phyloP scores from a whole-genome alignment of 441 rosid species.

The Rhodomyrtus psidioides region DNA sequence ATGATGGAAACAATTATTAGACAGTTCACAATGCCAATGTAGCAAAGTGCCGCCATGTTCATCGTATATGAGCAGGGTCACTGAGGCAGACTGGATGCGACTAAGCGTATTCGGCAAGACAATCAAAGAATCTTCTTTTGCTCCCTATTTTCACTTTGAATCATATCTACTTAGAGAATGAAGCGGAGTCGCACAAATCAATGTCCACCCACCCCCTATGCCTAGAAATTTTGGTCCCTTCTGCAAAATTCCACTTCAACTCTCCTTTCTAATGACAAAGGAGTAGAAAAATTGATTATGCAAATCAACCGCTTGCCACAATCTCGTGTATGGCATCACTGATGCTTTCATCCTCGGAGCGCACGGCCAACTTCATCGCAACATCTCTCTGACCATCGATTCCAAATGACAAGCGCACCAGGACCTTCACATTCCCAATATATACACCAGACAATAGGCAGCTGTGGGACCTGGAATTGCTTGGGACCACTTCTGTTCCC shows the following conservation, averaged over 20 bases:
- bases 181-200: not conserved
- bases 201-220: not conserved
- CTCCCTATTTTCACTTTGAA: not conserved
- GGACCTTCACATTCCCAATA: constrained; percentile 77
- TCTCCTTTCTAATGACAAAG: not conserved
- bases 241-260: not conserved
- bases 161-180: not conserved
- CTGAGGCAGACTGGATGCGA: not conserved
- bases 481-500: constrained; percentile 84
- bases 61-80: not conserved
- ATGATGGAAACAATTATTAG: not conserved
- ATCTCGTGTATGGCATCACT: constrained; percentile 87
- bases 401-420: constrained; percentile 79
- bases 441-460: constrained; percentile 86
- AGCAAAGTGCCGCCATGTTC: not conserved
- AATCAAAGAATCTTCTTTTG: not conserved
- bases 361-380: constrained; percentile 80
- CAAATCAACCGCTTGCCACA: constrained; percentile 66
- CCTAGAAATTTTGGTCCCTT: not conserved
- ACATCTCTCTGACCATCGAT: constrained; percentile 74
- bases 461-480: constrained; percentile 92
- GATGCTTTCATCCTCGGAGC: constrained; percentile 74
- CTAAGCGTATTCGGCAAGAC: not conserved
- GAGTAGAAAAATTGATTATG: not conserved
- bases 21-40: not conserved